phyloP scores from a whole-genome alignment of 345 rosid species.

The Gossypium raimondii region DNA sequence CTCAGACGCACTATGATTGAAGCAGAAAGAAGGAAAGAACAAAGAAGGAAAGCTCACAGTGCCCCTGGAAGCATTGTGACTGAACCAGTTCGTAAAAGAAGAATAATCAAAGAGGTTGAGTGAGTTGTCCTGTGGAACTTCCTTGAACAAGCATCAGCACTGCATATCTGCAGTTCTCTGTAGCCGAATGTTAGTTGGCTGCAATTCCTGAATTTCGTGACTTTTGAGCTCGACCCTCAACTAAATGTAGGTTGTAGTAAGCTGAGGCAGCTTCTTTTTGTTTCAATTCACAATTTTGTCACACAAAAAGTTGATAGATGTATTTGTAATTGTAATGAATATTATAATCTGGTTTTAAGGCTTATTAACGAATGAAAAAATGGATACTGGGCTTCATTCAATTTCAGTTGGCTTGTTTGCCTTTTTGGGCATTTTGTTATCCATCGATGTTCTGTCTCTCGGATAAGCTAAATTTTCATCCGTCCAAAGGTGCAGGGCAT shows the following conservation, averaged over 20 bases:
- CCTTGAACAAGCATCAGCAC: neutral
- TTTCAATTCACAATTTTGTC: constrained; percentile 1
- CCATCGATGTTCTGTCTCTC: no score
- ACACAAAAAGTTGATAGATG: neutral
- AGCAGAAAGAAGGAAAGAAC: constrained; percentile 69
- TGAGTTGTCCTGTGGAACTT: constrained; percentile 25
- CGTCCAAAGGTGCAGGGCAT: no score
- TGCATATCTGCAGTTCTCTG: neutral
- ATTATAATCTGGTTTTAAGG: neutral
- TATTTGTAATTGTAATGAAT: neutral
- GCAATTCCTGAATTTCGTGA: neutral
- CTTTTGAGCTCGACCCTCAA: neutral
- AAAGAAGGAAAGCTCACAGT: constrained; percentile 84
- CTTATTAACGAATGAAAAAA: neutral
- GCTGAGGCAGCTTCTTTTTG: neutral
- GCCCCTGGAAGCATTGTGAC: constrained; percentile 65
- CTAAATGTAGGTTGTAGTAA: neutral
- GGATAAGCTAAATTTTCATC: no score
- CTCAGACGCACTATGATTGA: constrained; percentile 47
- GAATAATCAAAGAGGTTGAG: constrained; percentile 75
- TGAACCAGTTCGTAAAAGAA: constrained; percentile 56
- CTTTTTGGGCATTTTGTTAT: neutral
- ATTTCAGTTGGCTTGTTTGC: neutral
- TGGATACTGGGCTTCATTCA: neutral
- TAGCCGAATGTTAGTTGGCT: neutral